phyloP scores from a whole-genome alignment of 1,284 basidiomycete genomes.

The Pyrrhoderma noxium region DNA sequence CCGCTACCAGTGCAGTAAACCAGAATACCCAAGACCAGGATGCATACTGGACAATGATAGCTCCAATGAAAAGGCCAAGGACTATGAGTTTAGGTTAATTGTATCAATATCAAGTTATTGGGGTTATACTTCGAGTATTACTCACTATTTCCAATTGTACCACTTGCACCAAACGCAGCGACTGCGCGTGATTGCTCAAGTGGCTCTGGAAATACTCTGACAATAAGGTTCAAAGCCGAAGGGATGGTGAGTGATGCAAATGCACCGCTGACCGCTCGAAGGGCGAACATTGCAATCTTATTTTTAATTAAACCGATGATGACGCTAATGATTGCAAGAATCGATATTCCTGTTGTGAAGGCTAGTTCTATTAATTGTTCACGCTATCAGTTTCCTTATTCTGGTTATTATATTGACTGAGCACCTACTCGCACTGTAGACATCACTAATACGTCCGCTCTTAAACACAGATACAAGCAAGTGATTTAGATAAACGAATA shows the following conservation, averaged over 20 bases:
- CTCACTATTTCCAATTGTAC: slow-evolving; percentile 38
- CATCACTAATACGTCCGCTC: slow-evolving; percentile 31
- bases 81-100: not conserved
- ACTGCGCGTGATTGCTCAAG: slow-evolving; percentile 39
- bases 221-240: slow-evolving; percentile 39
- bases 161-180: slow-evolving; percentile 38
- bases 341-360: slow-evolving; percentile 28
- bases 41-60: slow-evolving; percentile 31
- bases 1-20: slow-evolving; percentile 30
- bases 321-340: slow-evolving; percentile 33
- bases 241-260: slow-evolving; percentile 40
- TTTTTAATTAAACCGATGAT: slow-evolving; percentile 35
- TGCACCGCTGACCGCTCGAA: slow-evolving; percentile 38
- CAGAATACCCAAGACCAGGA: slow-evolving; percentile 33
- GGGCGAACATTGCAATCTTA: slow-evolving; percentile 36
- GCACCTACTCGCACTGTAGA: slow-evolving; percentile 29
- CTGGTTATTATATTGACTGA: not conserved
- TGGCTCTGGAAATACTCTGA: slow-evolving; percentile 39
- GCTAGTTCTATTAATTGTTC: slow-evolving; percentile 18
- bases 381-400: not conserved
- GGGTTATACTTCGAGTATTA: no score
- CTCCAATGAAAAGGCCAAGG: slow-evolving; percentile 35
- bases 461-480: slow-evolving; percentile 11
- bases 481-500: no score
- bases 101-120: no score